Evolutionary conservation across 768 basidiomycete genomes (phyloP), one percentile per base, ranked within the genome.

Genomic region (Suillus bovinus): DNA sequence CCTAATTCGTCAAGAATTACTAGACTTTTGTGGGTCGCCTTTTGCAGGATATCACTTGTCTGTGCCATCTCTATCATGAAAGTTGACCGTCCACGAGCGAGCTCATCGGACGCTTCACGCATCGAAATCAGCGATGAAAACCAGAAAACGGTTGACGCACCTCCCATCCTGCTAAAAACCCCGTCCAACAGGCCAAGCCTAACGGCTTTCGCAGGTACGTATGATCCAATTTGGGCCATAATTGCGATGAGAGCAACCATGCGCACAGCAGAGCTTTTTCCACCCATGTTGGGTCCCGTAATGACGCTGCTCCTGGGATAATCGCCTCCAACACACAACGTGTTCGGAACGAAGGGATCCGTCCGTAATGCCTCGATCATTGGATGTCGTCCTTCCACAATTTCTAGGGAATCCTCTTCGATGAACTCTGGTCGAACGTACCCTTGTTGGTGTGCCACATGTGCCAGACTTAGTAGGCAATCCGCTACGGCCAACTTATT

Each of bases 1-100:
- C 94, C 94, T 11, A 96, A 82, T 70, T 92, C 90, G 69, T 99
- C 96, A 4, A 98, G 80, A 44, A 99, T 90, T 14, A 99, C 91
- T 13, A 99, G 81, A 57, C 91, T 94, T 34, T 82, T 82, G 4
- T 81, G 73, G 0, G 93, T 91, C 1, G 93, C 90, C 4, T 86
- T 80, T 39, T 87, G 82, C 16, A 99, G 76, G 61, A 98, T 95
- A 68, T 97, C 93, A 68, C 88, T 90, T 0, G 96, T 97, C 72
- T 98, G 95, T 6, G 90, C 82, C 82, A 99, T 89, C 75, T 99
- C 96, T 4, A 98, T 93, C 96, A 97, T 97, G 73, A 98, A 97
- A 0, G 92, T 99, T 0, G 94, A 96, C 9, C 93, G 86, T 0
- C 94, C 94, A 42, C 90, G 83, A 7, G 87, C 84, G 29, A 98